Conservation (phyloP, 805 yeast species). For the Metschnikowia henanensis region DNA sequence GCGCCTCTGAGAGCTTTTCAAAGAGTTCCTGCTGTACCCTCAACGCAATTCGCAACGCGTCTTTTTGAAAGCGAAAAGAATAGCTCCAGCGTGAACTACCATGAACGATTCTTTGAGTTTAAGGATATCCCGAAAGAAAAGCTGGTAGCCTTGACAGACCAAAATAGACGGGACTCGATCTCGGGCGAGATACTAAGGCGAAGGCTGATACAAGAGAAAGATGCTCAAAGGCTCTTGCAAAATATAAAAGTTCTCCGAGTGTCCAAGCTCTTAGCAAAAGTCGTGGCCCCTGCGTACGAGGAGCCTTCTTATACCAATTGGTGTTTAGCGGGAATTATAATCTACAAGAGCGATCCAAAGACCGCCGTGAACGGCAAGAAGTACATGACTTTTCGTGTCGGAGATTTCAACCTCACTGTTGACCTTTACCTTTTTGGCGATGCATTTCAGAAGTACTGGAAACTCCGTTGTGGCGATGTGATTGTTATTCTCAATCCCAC, state of each 20-base stretch:
- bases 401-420: conserved; percentile 64
- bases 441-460: conserved; percentile 72
- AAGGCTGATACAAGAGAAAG: conserved; percentile 9
- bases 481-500: conserved; percentile 75
- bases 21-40: conserved; percentile 9
- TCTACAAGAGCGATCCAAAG: conserved; percentile 54
- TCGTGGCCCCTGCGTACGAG: conserved; percentile 61
- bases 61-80: conserved; percentile 8
- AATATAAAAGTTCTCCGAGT: conserved; percentile 58
- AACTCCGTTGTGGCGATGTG: conserved; percentile 70
- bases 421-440: conserved; percentile 63
- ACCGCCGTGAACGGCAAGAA: conserved; percentile 44
- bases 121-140: conserved; percentile 14
- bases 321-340: conserved; percentile 73
- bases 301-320: conserved; percentile 77
- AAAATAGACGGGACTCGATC: conserved; percentile 6
- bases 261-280: conserved; percentile 60
- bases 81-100: conserved; percentile 6
- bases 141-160: conserved; percentile 1
- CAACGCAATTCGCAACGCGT: conserved; percentile 14
- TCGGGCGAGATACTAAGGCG: conserved; percentile 17
- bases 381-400: conserved; percentile 60
- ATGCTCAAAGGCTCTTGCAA: conserved; percentile 28
- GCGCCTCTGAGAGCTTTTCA: conserved; percentile 3
- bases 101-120: conserved; percentile 19